These are phyloP conservation scores for Penicillium freii DNA, from an alignment of 2,329 filamentous ascomycete genomes.

Conservation along the genomic window DNA sequence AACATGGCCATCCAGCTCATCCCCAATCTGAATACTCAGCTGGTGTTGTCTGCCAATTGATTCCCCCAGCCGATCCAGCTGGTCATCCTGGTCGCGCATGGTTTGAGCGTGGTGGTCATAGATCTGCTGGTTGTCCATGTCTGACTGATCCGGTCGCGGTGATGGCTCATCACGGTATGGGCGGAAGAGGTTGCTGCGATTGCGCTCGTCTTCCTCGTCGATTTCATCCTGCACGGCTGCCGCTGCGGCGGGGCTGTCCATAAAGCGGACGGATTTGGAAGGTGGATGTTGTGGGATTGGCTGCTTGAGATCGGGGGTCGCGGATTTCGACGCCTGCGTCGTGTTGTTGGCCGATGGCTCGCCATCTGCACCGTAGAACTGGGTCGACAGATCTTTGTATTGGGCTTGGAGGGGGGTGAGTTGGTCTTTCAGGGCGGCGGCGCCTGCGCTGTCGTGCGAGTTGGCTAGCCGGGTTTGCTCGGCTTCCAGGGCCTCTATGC, in stretches of 20 bases:
- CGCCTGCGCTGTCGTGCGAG: conserved; percentile 46
- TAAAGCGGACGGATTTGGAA: conserved; percentile 82
- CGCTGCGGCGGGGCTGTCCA: conserved; percentile 56
- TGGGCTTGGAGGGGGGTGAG: conserved; percentile 69
- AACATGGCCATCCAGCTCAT: conserved; percentile 90
- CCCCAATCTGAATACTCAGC: conserved; percentile 91
- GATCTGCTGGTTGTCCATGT: conserved; percentile 77
- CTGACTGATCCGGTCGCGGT: conserved; percentile 49
- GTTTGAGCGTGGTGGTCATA: conserved; percentile 79
- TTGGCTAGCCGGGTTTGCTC: conserved; percentile 65
- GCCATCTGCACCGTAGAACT: conserved; percentile 69
- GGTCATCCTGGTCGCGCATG: conserved; percentile 85
- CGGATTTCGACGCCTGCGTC: conserved; percentile 45
- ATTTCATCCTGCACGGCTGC: conserved; percentile 32
- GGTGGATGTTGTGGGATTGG: conserved; percentile 45
- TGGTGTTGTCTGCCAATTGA: conserved; percentile 87
- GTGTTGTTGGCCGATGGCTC: conserved; percentile 62
- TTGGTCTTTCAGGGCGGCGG: conserved; percentile 60
- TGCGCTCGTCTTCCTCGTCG: conserved; percentile 51
- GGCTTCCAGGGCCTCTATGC: conserved; percentile 66
- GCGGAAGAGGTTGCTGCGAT: conserved; percentile 61
- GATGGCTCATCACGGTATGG: conserved; percentile 58
- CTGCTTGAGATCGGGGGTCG: conserved; percentile 43
- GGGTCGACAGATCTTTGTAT: conserved; percentile 70
- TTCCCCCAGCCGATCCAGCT: conserved; percentile 82